Evolutionary conservation across 2,329 filamentous ascomycete species (phyloP).

Genomic region (Trichocomaceae sp.): DNA sequence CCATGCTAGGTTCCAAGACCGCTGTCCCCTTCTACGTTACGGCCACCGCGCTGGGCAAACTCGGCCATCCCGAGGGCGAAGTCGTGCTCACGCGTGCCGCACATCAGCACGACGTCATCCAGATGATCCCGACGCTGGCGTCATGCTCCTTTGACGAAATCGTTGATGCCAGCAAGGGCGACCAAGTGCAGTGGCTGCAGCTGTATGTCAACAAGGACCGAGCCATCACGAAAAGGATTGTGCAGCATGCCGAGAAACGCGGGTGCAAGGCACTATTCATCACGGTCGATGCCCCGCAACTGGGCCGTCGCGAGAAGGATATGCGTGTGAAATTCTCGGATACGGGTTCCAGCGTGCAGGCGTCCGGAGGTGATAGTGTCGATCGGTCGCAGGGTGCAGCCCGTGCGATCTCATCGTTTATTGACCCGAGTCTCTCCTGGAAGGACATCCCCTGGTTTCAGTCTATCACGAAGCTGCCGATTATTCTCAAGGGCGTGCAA

Average conservation of each 20-base stretch:
- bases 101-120: slow-evolving; percentile 78
- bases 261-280: slow-evolving; percentile 97
- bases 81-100: slow-evolving; percentile 82
- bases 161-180: slow-evolving; percentile 69
- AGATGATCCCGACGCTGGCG: slow-evolving; percentile 97
- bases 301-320: slow-evolving; percentile 92
- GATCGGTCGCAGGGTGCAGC: slow-evolving; percentile 90
- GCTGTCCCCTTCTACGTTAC: slow-evolving; percentile 93
- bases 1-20: slow-evolving; percentile 83
- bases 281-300: slow-evolving; percentile 93
- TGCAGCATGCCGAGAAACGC: slow-evolving; percentile 81
- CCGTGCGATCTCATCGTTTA: slow-evolving; percentile 90
- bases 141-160: slow-evolving; percentile 98
- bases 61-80: slow-evolving; percentile 90
- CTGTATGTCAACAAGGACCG: slow-evolving; percentile 97
- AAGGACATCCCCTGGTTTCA: slow-evolving; percentile 91
- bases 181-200: slow-evolving; percentile 93
- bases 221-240: slow-evolving; percentile 79
- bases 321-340: slow-evolving; percentile 93
- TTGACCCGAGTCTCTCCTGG: slow-evolving; percentile 91
- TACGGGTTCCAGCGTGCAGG: slow-evolving; percentile 73
- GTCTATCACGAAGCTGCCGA: slow-evolving; percentile 85
- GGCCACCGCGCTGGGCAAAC: slow-evolving; percentile 89
- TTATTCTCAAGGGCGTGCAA: slow-evolving; percentile 94
- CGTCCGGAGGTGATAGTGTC: slow-evolving; percentile 54